These are phyloP conservation scores for Trifolium dubium DNA, from an alignment of 306 rosid species.

Conservation along the genomic window DNA sequence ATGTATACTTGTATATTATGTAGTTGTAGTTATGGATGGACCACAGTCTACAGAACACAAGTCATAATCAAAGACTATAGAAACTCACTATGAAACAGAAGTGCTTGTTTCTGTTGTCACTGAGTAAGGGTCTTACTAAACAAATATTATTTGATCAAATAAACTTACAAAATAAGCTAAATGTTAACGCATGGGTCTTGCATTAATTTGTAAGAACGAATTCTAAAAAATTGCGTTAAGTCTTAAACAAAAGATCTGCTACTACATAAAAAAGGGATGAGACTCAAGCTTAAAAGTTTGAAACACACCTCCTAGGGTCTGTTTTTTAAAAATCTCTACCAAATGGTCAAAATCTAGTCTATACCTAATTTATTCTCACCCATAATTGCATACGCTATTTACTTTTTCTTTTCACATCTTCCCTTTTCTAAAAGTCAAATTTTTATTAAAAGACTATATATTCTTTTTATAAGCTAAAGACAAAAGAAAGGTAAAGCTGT, in stretches of 20 bases:
- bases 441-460: slow-evolving; percentile 7
- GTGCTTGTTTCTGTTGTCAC: slow-evolving; percentile 35
- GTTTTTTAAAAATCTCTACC: background rate
- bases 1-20: slow-evolving; percentile 3
- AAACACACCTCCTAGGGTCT: background rate
- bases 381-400: slow-evolving; percentile 13
- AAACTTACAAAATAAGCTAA: background rate
- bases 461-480: background rate
- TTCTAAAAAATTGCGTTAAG: background rate
- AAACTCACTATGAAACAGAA: slow-evolving; percentile 41
- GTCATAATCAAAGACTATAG: slow-evolving; percentile 51
- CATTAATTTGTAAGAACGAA: background rate
- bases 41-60: slow-evolving; percentile 29
- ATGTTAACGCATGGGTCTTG: background rate
- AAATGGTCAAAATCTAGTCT: background rate
- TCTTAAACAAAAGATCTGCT: background rate
- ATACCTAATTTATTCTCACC: background rate
- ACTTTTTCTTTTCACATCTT: slow-evolving; percentile 6
- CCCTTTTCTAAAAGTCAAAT: background rate
- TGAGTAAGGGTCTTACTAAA: background rate
- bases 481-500: background rate
- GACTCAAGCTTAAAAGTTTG: background rate
- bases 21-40: slow-evolving; percentile 28
- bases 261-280: background rate
- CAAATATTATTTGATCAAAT: background rate